A percentile compares a stretch with the other conserved stretches of the same genome.
Conservation (phyloP, 208 protist genomes). For the Leishmania gerbilli region DNA sequence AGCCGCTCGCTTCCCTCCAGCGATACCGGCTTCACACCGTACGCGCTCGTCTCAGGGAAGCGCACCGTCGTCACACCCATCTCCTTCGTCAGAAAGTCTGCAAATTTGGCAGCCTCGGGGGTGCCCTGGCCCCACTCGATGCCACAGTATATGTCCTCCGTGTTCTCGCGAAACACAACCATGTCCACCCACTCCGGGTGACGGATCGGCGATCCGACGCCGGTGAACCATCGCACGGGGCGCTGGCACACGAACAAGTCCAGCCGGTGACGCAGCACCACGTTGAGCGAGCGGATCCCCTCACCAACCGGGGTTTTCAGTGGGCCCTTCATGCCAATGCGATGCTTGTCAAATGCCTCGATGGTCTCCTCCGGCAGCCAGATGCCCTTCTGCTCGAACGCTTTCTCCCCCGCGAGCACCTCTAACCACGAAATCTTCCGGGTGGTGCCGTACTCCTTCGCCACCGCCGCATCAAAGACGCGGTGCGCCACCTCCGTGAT, state of each 20-base stretch:
- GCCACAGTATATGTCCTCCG: conserved; percentile 60
- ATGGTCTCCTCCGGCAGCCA: conserved; percentile 48
- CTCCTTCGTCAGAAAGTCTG: conserved; percentile 32
- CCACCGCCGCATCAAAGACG: conserved; percentile 42
- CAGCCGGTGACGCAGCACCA: conserved; percentile 48
- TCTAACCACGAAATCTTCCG: conserved; percentile 46
- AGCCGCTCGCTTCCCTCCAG: conserved; percentile 53
- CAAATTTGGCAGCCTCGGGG: conserved; percentile 36
- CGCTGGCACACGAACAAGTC: conserved; percentile 58
- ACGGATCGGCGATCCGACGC: conserved; percentile 39
- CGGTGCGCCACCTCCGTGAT: conserved; percentile 35
- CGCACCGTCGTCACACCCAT: conserved; percentile 46
- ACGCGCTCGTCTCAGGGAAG: conserved; percentile 41
- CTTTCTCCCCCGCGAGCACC: conserved; percentile 46
- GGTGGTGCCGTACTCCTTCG: conserved; percentile 39
- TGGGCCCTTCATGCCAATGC: conserved; percentile 47
- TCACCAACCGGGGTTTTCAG: conserved; percentile 49
- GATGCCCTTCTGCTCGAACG: conserved; percentile 20
- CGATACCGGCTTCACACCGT: conserved; percentile 57
- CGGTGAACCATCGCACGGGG: conserved; percentile 49
- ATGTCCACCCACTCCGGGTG: conserved; percentile 63
- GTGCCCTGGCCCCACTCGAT: conserved; percentile 53
- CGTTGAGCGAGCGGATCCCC: conserved; percentile 58
- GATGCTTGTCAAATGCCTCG: conserved; percentile 35
- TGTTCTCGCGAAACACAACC: conserved; percentile 64